Base-by-base conservation (phyloP, 441 rosid genomes). In the Eutrema salsugineum region DNA sequence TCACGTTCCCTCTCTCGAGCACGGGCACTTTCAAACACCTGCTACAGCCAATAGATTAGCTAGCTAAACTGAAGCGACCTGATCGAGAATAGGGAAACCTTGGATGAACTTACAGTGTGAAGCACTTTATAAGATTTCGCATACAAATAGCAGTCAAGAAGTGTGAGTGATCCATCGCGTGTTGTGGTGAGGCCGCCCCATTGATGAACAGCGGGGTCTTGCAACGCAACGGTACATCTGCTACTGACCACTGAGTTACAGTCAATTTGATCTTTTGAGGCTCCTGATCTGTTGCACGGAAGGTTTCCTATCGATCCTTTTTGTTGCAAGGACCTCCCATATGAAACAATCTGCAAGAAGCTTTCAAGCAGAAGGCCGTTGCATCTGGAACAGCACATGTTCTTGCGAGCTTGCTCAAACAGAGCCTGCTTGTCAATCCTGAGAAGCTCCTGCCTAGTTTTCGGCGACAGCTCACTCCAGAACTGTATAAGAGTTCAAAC, bases 1-100 rank as follows among this genome's bases (percentile, higher is more conserved):
- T 90, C 97, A 40, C 97, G 88, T 57, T 91, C 96, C 68, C 93
- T 80, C 72, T 92, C 99, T 73, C 97, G 87, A 67, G 92, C 91
- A 70, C 88, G 89, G 39, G 97, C 97, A 82, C 97, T 86, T 71
- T 94, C 96, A 73, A 94, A 94, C 28, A 94, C 99, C 97, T 94
- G 88, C 73, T 72, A 66, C 63, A 65, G 55, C 68, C 40, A 64
- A 76, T 76, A 70, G 3, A 65, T 83, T 66, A 86, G 76, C 72
- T 58, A 72, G 71, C 66, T 55, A 78, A 70, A 69, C 39, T 46
- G 36, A 64, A 73, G 39, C 42, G 46, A 27, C 11, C 43, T 42
- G 46, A 27, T 9, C 43, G 49, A 46, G 8, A 39, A 64, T 8
- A 43, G 39, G 38, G 55, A 20, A 60, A 59, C 38, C 55, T 14